These are phyloP conservation scores for Mycosphaerelloides madeirae DNA, from an alignment of 2,329 filamentous ascomycete species.

Conservation along the genomic window DNA sequence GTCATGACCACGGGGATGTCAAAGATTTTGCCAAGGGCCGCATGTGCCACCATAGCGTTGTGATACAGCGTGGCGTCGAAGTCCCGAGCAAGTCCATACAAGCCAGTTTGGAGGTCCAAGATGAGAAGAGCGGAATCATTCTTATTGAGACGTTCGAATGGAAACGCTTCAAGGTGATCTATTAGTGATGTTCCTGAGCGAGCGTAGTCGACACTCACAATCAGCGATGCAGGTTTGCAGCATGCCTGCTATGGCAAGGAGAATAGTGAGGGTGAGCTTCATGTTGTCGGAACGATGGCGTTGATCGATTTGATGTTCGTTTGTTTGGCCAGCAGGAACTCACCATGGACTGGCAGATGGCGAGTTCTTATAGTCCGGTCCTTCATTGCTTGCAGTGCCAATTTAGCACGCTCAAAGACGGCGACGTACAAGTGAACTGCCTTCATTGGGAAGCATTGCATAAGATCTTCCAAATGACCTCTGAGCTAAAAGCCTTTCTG, in stretches of 20 bases:
- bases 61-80: slow-evolving; percentile 61
- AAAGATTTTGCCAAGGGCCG: slow-evolving; percentile 62
- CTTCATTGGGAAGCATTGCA: slow-evolving; percentile 10
- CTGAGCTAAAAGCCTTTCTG: neutral
- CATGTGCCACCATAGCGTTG: slow-evolving; percentile 64
- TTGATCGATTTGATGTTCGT: neutral
- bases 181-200: neutral
- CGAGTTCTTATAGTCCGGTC: no score
- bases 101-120: slow-evolving; percentile 57
- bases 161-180: slow-evolving; percentile 13
- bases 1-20: slow-evolving; percentile 65
- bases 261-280: slow-evolving; percentile 6
- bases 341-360: neutral
- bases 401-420: neutral
- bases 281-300: slow-evolving; percentile 1
- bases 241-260: slow-evolving; percentile 11
- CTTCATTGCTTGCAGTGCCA: no score
- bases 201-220: slow-evolving; percentile 4
- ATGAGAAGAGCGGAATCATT: slow-evolving; percentile 49
- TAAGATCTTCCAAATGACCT: slow-evolving; percentile 6
- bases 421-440: neutral
- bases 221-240: slow-evolving; percentile 7
- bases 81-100: slow-evolving; percentile 59
- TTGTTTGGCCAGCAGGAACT: neutral
- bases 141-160: slow-evolving; percentile 38